Base-by-base conservation (phyloP, 2,329 filamentous ascomycete genomes). In the Beauveria rudraprayagi region DNA sequence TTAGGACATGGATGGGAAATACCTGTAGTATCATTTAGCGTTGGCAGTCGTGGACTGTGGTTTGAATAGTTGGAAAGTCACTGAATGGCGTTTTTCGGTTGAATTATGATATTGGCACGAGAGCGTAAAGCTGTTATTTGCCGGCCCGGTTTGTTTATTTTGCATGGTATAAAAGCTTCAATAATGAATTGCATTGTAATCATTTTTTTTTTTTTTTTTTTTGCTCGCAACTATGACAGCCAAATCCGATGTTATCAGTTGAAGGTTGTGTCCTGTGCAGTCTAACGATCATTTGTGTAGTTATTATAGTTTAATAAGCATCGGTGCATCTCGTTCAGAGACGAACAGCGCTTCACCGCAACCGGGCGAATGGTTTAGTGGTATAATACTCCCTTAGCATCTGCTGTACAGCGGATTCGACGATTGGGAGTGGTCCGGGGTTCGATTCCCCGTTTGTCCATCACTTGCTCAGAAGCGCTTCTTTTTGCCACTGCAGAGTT, bases 1-100 rank as follows among this genome's bases (percentile, higher is more conserved):
- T 73, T 96, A 69, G 81, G 11, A 11, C 40, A 26, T 14, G 8
- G 3, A 22, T 1, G 17, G 28, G 17, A 2, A 10, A 11, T 24
- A 26, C 22, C 10, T 60, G 58, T 55, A 60, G 3, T 22, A 47
- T 47, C 41, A 60, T 11, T 40, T 16, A 28, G 50, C 58, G 34
- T 34, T 16, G 24, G 16, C 50, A 5, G 28, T 41, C 14, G 28
- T 22, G 58, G 41, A 19, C 17, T 47, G 22, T 26, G 3, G 7
- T 41, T 34, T 37, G 41, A 26, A 19, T 17, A 24, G 24, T 41
- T 60, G 58, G 40, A 53, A 47, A 46, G 19, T 47, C 50, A 47
- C 50, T 22, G 50, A 22, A 60, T 54, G 58, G 58, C 50, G 58
- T 60, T 60, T 9, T 48, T 46, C 16, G 58, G 41, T 55, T 60